These are phyloP conservation scores for Metarhizium album DNA, from an alignment of 2,329 filamentous ascomycete genomes.

Conservation along the genomic window DNA sequence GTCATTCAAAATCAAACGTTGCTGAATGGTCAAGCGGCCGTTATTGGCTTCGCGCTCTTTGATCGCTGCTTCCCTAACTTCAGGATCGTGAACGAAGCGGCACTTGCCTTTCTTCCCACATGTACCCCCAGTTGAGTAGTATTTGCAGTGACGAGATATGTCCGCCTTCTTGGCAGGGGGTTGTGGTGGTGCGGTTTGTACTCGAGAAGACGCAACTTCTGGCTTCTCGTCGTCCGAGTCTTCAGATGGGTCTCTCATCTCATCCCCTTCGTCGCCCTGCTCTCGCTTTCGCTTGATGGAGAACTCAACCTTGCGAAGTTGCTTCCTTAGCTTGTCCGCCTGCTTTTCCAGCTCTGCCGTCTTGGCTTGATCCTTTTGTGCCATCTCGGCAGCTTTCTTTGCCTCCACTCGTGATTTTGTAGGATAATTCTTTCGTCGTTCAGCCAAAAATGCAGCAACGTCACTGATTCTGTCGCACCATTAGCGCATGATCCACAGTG, in stretches of 20 bases:
- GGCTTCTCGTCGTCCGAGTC: constrained; percentile 47
- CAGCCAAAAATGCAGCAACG: constrained; percentile 67
- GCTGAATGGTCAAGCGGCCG: constrained; percentile 54
- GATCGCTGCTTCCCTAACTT: constrained; percentile 51
- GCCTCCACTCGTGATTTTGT: constrained; percentile 60
- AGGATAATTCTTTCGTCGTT: constrained; percentile 70
- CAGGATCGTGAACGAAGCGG: constrained; percentile 58
- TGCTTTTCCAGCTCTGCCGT: constrained; percentile 48
- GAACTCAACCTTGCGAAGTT: constrained; percentile 60
- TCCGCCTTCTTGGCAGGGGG: constrained; percentile 46
- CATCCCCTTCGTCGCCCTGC: constrained; percentile 55
- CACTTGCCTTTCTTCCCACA: constrained; percentile 68
- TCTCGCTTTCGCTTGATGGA: constrained; percentile 59
- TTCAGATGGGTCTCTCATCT: constrained; percentile 45
- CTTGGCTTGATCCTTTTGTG: constrained; percentile 45
- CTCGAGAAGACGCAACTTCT: constrained; percentile 44
- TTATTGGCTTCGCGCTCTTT: constrained; percentile 54
- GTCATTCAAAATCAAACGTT: constrained; percentile 55
- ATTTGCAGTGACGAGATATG: constrained; percentile 57
- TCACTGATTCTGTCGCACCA: constrained; percentile 47
- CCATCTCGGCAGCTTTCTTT: constrained; percentile 42
- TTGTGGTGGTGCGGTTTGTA: constrained; percentile 18
- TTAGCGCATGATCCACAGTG: not conserved
- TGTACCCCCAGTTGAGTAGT: constrained; percentile 56
- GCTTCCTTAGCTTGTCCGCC: constrained; percentile 51